Evolutionary conservation across 2,329 filamentous ascomycete genomes (phyloP), one percentile per base, ranked within the genome.

Genomic region (Aspergillus tanneri): DNA sequence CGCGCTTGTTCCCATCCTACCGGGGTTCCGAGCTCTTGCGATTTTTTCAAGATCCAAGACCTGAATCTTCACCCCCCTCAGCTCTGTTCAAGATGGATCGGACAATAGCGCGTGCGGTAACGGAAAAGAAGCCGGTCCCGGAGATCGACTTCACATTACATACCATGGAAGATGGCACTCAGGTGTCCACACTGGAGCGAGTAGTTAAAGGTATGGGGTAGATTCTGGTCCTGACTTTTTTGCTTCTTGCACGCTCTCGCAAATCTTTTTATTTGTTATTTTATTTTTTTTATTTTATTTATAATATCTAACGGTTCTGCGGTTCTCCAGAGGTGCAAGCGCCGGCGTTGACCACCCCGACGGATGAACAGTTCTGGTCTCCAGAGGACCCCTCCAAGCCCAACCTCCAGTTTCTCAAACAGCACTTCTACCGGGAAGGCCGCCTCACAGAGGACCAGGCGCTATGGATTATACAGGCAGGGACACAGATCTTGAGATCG

Each of bases 101-200:
- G 37, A 61, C 64, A 57, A 55, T 96, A 67, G 90, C 96, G 66
- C 89, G 88, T 70, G 93, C 93, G 52, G 90, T 99, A 66, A 85
- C 86, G 71, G 84, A 96, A 64, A 97, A 97, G 86, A 92, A 88
- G 78, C 91, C 92, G 46, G 81, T 95, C 42, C 93, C 93, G 49
- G 92, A 97, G 79, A 97, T 99, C 66, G 93, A 99, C 77, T 99
- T 99, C 72, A 95, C 90, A 47, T 84, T 99, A 66, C 93, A 99
- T 73, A 93, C 88, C 54, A 96, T 97, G 92, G 93, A 99, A 72
- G 93, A 99, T 78, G 90, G 89, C 67, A 85, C 83, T 45, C 90
- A 96, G 76, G 93, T 99, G 69, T 97, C 83, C 83, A 99, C 93
- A 54, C 76, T 87, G 69, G 93, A 99, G 75, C 84, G 93, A 70